Percentiles rank a stretch among this genome's conserved stretches.
Conservation (phyloP, 192 early-diverging fungal genomes). For the Backusella luteola region DNA sequence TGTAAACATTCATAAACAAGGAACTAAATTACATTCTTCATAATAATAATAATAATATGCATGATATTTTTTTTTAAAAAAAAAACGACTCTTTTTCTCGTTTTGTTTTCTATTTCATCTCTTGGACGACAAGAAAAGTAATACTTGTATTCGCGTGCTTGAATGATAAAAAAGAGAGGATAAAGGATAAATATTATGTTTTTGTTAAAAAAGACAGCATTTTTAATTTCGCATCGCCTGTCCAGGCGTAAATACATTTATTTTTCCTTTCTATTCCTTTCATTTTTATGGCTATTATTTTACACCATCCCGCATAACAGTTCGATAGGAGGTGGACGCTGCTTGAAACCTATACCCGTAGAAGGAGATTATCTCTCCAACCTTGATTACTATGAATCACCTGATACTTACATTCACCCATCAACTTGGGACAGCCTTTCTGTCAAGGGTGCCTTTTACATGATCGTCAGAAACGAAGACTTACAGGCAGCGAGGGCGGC, state of each 20-base stretch:
- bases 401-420: not conserved
- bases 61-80: not conserved
- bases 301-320: not conserved
- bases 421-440: conserved; percentile 1
- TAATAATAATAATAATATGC: not conserved
- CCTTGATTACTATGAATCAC: not conserved
- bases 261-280: not conserved
- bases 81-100: not conserved
- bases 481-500: conserved; percentile 54
- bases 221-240: not conserved
- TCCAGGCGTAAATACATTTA: not conserved
- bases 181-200: not conserved
- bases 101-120: not conserved
- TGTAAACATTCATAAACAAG: not conserved
- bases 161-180: not conserved
- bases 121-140: not conserved
- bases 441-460: conserved; percentile 64
- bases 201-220: not conserved
- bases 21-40: conserved; percentile 6
- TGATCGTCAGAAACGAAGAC: conserved; percentile 74
- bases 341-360: not conserved
- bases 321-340: not conserved
- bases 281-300: not conserved
- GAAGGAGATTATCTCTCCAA: not conserved
- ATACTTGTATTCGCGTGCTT: not conserved